phyloP scores from a whole-genome alignment of 192 early-diverging fungal genomes.

The Coemansia sp. region DNA sequence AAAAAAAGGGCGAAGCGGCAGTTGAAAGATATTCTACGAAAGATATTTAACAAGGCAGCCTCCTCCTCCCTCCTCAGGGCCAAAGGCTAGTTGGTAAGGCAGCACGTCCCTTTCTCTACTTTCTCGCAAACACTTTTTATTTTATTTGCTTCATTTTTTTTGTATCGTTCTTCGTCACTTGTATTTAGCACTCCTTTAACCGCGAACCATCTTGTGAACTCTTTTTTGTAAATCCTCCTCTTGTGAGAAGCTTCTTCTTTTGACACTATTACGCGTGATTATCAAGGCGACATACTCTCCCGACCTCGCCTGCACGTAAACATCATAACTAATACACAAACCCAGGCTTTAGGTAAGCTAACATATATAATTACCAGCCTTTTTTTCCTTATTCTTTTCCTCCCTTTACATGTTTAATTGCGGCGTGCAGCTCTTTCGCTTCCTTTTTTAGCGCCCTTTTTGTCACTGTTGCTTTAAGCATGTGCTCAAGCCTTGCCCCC shows the following conservation, averaged over 20 bases:
- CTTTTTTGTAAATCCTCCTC: background rate
- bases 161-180: slow-evolving; percentile 5
- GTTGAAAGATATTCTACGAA: background rate
- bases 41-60: background rate
- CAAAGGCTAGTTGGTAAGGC: background rate
- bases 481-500: background rate
- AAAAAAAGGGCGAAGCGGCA: background rate
- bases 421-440: background rate
- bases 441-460: background rate
- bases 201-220: background rate
- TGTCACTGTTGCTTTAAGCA: background rate
- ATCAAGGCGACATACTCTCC: background rate
- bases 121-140: background rate
- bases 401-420: background rate
- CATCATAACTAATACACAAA: background rate
- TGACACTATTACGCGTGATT: background rate
- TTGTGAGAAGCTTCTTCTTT: background rate
- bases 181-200: slow-evolving; percentile 11
- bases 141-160: background rate
- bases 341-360: slow-evolving; percentile 7
- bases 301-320: background rate
- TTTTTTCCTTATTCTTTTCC: background rate
- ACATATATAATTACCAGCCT: background rate
- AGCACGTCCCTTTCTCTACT: background rate
- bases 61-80: background rate